Percentiles rank a stretch among this genome's conserved stretches.
Evolutionary conservation across 2,329 filamentous ascomycete genomes (phyloP).

Genomic region (Clonostachys chloroleuca): DNA sequence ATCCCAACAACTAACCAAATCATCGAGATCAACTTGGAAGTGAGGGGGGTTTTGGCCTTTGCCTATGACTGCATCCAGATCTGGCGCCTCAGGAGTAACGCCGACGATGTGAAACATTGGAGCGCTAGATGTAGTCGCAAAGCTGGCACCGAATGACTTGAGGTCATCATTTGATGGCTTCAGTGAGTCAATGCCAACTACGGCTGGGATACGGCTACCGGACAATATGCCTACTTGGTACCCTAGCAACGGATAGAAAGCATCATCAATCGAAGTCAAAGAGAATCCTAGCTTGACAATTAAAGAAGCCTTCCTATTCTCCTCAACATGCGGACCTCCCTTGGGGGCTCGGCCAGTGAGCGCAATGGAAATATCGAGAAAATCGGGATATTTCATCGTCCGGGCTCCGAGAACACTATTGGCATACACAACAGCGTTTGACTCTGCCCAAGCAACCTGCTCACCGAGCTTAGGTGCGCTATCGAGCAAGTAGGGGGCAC

Average conservation of each 20-base stretch:
- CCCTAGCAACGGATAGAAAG: slow-evolving; percentile 30
- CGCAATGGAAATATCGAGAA: slow-evolving; percentile 34
- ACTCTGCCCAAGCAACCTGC: slow-evolving; percentile 36
- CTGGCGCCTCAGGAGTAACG: slow-evolving; percentile 28
- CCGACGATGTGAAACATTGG: slow-evolving; percentile 38
- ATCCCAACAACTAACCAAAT: neutral
- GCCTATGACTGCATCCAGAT: slow-evolving; percentile 2
- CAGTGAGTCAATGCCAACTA: slow-evolving; percentile 22
- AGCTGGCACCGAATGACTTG: slow-evolving; percentile 37
- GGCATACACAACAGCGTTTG: slow-evolving; percentile 38
- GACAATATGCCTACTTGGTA: slow-evolving; percentile 25
- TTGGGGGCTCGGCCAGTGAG: slow-evolving; percentile 39
- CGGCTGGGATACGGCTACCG: slow-evolving; percentile 21
- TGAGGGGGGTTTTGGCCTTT: neutral
- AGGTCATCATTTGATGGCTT: slow-evolving; percentile 19
- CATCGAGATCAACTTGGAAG: neutral
- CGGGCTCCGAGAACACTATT: slow-evolving; percentile 38
- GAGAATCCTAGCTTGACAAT: slow-evolving; percentile 23
- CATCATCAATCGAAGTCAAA: slow-evolving; percentile 21
- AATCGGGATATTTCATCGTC: slow-evolving; percentile 40
- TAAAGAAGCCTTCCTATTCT: slow-evolving; percentile 22
- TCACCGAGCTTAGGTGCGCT: slow-evolving; percentile 20
- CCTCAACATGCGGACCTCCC: slow-evolving; percentile 39
- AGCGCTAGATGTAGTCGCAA: slow-evolving; percentile 32
- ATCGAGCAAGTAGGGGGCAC: slow-evolving; percentile 34